Percentiles rank a stretch among this genome's conserved stretches.
Conservation (phyloP, 1,284 basidiomycete species). For the Hymenochaete sp. region DNA sequence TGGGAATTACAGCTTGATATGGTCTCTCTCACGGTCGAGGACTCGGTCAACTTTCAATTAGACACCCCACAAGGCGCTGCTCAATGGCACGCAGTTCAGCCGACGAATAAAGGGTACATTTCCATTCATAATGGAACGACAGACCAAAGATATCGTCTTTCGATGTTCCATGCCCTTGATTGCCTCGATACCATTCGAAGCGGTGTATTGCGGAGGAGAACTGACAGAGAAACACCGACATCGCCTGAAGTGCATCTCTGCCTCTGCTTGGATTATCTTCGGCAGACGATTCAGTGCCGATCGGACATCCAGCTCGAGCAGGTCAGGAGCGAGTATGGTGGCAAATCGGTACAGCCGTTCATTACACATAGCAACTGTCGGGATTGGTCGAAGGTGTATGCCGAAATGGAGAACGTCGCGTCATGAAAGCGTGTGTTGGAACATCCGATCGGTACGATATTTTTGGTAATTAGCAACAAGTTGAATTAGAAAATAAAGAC, state of each 20-base stretch:
- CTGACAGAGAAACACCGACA: conserved; percentile 4
- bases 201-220: conserved; percentile 13
- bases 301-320: conserved; percentile 16
- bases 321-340: conserved; percentile 17
- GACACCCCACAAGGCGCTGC: conserved; percentile 14
- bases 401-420: conserved; percentile 13
- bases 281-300: conserved; percentile 16
- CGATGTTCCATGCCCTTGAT: conserved; percentile 17
- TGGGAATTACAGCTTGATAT: conserved; percentile 9
- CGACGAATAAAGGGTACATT: conserved; percentile 13
- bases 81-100: conserved; percentile 14
- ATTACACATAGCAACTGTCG: conserved; percentile 16
- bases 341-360: conserved; percentile 17
- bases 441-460: too few species aligned
- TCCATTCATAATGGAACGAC: too few species aligned
- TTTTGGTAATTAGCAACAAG: too few species aligned
- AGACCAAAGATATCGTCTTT: conserved; percentile 8
- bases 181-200: conserved; percentile 12
- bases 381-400: conserved; percentile 16
- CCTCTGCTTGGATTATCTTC: conserved; percentile 15
- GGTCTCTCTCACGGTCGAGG: conserved; percentile 15
- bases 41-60: conserved; percentile 17
- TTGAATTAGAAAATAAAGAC: not conserved
- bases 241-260: conserved; percentile 13
- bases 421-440: too few species aligned